Evolutionary conservation across 192 early-diverging fungal genomes (phyloP).

Genomic region (Kickxella alabastrina): DNA sequence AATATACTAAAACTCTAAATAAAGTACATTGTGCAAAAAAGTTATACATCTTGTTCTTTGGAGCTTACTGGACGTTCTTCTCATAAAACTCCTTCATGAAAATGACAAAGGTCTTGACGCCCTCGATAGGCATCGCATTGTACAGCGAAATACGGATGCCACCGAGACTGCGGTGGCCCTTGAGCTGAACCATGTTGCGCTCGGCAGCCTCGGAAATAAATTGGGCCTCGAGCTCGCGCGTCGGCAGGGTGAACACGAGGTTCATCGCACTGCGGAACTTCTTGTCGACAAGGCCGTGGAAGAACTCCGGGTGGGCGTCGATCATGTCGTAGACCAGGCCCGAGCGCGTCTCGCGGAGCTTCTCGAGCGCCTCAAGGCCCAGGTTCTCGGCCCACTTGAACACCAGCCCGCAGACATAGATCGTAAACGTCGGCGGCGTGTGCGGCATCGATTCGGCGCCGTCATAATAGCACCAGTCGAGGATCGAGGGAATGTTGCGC

Average conservation of each 20-base stretch:
- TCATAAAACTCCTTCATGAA: constrained; percentile 81
- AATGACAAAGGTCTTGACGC: constrained; percentile 68
- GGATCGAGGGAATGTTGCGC: constrained; percentile 65
- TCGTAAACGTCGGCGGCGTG: constrained; percentile 90
- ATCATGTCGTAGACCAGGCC: constrained; percentile 63
- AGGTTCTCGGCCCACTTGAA: constrained; percentile 75
- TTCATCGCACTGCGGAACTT: constrained; percentile 82
- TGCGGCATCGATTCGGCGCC: constrained; percentile 89
- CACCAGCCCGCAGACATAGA: constrained; percentile 88
- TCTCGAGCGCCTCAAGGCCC: constrained; percentile 62
- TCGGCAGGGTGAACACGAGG: constrained; percentile 73
- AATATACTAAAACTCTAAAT: too few relatives aligned
- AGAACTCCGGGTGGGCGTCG: constrained; percentile 61
- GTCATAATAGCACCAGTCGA: constrained; percentile 82
- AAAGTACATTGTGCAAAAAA: too few relatives aligned
- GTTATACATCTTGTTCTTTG: too few relatives aligned
- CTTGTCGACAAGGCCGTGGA: constrained; percentile 61
- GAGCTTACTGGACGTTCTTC: constrained; percentile 17
- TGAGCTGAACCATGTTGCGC: constrained; percentile 80
- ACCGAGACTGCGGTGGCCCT: constrained; percentile 92
- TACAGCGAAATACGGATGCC: constrained; percentile 92
- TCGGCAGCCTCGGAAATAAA: constrained; percentile 81
- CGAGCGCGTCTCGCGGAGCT: constrained; percentile 69
- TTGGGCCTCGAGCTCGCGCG: constrained; percentile 64
- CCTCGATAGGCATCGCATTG: constrained; percentile 88